A percentile compares a stretch with the other conserved stretches of the same genome.
These are phyloP conservation scores for Eutrema japonicum DNA, from an alignment of 345 rosid genomes.

Conservation along the genomic window DNA sequence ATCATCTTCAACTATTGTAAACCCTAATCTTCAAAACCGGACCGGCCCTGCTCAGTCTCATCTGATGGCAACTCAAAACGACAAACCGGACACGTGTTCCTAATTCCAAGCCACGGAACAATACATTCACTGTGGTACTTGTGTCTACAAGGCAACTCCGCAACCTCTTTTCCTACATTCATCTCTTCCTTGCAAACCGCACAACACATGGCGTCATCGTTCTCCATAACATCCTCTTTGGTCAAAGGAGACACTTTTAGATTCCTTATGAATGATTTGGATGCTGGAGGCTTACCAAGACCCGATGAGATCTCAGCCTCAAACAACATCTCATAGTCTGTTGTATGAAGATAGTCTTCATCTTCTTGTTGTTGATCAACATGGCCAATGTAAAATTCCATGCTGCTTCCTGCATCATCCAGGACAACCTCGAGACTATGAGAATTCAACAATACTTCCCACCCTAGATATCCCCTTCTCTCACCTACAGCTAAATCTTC, in stretches of 20 bases:
- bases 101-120: conserved; percentile 78
- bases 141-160: conserved; percentile 83
- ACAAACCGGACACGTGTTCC: conserved; percentile 96
- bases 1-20: conserved; percentile 14
- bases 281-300: conserved; percentile 72
- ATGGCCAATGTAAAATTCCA: conserved; percentile 50
- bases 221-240: conserved; percentile 51
- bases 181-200: conserved; percentile 93
- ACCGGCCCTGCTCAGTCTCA: conserved; percentile 49
- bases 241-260: conserved; percentile 57
- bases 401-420: conserved; percentile 54
- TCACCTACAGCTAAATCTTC: conserved; percentile 62
- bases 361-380: conserved; percentile 30
- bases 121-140: conserved; percentile 88
- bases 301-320: conserved; percentile 62
- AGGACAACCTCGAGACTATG: conserved; percentile 58
- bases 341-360: conserved; percentile 61
- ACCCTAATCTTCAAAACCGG: conserved; percentile 15
- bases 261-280: conserved; percentile 64
- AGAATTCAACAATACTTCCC: conserved; percentile 83
- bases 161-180: conserved; percentile 60
- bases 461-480: conserved; percentile 60
- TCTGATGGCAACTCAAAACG: conserved; percentile 84
- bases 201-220: conserved; percentile 54
- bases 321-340: conserved; percentile 73